Conservation (phyloP, 163 green algal species). For the Prototheca wickerhamii region DNA sequence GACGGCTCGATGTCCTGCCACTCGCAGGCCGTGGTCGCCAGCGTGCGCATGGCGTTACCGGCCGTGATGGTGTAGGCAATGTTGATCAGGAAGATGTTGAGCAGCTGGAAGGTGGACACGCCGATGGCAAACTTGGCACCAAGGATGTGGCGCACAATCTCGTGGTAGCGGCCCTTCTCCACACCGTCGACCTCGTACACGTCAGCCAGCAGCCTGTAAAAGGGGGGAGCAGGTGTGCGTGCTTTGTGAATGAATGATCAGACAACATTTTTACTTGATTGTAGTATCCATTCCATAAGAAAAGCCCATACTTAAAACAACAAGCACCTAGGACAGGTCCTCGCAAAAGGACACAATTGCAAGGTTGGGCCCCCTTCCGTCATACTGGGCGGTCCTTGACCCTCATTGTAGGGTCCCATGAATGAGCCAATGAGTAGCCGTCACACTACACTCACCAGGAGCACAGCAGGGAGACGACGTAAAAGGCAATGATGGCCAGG, state of each 20-base stretch:
- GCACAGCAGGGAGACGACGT: conserved; percentile 2
- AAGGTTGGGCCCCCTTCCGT: too few species aligned
- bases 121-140: background rate
- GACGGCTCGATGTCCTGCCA: background rate
- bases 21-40: conserved; percentile 4
- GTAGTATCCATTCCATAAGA: background rate
- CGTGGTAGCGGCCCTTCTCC: conserved; percentile 7
- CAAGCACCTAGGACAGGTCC: too few species aligned
- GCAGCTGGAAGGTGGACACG: conserved; percentile 11
- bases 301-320: too few species aligned
- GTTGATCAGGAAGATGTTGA: conserved; percentile 14
- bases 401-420: background rate
- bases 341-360: too few species aligned
- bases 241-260: background rate
- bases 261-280: background rate
- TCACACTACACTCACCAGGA: background rate
- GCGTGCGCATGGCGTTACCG: conserved; percentile 1
- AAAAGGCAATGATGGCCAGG: conserved; percentile 16
- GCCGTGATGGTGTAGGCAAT: conserved; percentile 22
- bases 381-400: too few species aligned
- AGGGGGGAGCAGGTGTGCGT: background rate
- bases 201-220: background rate
- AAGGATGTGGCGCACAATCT: conserved; percentile 12
- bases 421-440: background rate
- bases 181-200: conserved; percentile 4